phyloP scores from a whole-genome alignment of 176 grass and related monocot genomes.

The Juncus effusus region DNA sequence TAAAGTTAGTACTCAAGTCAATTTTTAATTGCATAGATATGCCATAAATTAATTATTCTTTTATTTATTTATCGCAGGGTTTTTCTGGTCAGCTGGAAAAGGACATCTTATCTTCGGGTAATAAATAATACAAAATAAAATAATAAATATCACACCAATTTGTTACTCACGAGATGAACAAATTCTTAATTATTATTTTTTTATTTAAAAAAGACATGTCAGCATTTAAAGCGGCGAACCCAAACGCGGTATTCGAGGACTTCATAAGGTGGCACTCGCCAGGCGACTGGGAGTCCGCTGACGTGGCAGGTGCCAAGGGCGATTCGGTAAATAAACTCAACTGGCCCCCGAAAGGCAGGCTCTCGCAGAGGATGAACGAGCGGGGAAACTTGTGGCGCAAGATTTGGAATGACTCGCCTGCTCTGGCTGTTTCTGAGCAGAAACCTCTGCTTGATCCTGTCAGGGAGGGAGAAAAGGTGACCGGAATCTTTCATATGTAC shows the following conservation, averaged over 20 bases:
- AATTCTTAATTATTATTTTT: conserved; percentile 25
- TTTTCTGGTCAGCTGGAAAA: conserved; percentile 88
- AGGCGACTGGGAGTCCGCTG: conserved; percentile 69
- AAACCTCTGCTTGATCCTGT: conserved; percentile 76
- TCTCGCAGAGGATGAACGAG: conserved; percentile 92
- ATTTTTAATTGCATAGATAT: not conserved
- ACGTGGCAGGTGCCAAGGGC: conserved; percentile 25
- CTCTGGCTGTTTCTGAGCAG: conserved; percentile 80
- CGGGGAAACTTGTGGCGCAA: conserved; percentile 86
- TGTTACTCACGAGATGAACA: conserved; percentile 11
- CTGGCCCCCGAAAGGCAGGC: conserved; percentile 79
- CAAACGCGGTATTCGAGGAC: conserved; percentile 91
- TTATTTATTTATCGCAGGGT: conserved; percentile 44
- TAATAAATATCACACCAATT: not conserved
- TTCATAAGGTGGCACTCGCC: conserved; percentile 99
- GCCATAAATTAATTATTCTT: conserved; percentile 2
- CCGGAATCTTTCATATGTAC: not conserved
- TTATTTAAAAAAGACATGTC: conserved; percentile 80
- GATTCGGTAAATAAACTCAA: conserved; percentile 34
- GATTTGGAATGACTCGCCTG: conserved; percentile 87
- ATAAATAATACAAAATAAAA: conserved; percentile 21
- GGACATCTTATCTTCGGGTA: conserved; percentile 89
- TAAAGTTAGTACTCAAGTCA: conserved; percentile 2
- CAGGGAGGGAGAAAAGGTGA: conserved; percentile 95
- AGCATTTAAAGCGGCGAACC: conserved; percentile 99